These are phyloP conservation scores for Euphorbia celastroides DNA, from an alignment of 441 rosid species.

Conservation along the genomic window DNA sequence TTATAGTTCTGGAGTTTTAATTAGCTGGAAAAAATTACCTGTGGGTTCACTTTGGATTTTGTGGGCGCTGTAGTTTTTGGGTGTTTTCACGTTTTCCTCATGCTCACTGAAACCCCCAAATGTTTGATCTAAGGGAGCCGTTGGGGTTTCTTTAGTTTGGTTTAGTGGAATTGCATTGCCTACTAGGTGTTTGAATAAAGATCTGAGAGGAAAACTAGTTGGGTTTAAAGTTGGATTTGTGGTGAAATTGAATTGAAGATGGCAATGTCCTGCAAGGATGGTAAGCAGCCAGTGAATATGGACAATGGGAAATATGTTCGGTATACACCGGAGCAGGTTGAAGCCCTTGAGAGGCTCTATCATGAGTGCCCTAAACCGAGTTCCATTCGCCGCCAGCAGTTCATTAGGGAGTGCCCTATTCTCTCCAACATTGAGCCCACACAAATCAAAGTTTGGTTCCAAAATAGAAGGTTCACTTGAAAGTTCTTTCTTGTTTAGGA, in stretches of 20 bases:
- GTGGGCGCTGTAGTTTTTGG: constrained; percentile 4
- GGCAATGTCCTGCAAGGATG: constrained; percentile 93
- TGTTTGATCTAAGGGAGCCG: not conserved
- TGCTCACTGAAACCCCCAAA: not conserved
- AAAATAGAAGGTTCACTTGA: constrained; percentile 71
- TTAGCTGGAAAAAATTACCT: not conserved
- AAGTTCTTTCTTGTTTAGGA: not conserved
- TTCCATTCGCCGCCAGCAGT: constrained; percentile 94
- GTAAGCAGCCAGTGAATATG: constrained; percentile 49
- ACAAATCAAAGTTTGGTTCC: constrained; percentile 99
- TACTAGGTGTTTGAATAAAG: not conserved
- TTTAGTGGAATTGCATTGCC: not conserved
- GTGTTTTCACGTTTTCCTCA: not conserved
- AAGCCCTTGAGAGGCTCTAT: constrained; percentile 97
- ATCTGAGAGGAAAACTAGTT: constrained; percentile 11
- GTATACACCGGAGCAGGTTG: constrained; percentile 98
- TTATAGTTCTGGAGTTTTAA: constrained; percentile 8
- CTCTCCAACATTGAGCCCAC: constrained; percentile 96
- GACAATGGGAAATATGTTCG: constrained; percentile 97
- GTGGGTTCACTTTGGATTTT: constrained; percentile 6
- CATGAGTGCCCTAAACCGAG: constrained; percentile 98
- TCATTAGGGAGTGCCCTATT: constrained; percentile 95
- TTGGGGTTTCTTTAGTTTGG: constrained; percentile 1
- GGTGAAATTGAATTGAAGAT: constrained; percentile 31
- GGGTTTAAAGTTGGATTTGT: constrained; percentile 7